Conservation (phyloP, 2,329 filamentous ascomycete species). For the Colletotrichum musae region DNA sequence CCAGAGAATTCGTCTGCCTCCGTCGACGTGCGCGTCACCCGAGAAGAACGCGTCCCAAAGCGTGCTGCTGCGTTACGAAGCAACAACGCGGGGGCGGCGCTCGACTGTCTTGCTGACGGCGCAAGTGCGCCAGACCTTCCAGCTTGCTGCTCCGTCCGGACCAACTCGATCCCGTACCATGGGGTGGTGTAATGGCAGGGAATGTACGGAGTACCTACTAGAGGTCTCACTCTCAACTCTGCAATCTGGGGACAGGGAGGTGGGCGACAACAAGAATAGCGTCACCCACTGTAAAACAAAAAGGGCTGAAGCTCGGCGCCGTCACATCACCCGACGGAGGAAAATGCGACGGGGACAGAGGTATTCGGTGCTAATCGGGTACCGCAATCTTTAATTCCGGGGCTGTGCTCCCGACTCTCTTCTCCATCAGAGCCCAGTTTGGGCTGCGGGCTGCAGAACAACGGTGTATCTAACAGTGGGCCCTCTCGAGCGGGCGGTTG, state of each 20-base stretch:
- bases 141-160: no score
- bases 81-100: no score
- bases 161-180: no score
- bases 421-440: constrained; percentile 29
- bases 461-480: constrained; percentile 33
- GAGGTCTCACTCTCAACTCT: no score
- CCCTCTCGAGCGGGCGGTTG: background rate
- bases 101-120: no score
- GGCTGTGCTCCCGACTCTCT: constrained; percentile 28
- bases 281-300: background rate
- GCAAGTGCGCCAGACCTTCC: no score
- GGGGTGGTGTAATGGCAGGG: no score
- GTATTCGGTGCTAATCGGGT: constrained; percentile 23
- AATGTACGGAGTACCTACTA: no score
- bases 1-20: constrained; percentile 39
- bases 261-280: background rate
- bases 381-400: constrained; percentile 23
- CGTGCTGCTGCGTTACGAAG: no score
- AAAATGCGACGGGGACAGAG: background rate
- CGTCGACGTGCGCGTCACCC: constrained; percentile 2
- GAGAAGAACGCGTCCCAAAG: no score
- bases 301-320: constrained; percentile 5
- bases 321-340: background rate
- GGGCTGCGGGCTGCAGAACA: constrained; percentile 13
- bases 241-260: background rate